A percentile compares a stretch with the other conserved stretches of the same genome.
These are phyloP conservation scores for Acacia pycnantha DNA, from an alignment of 331 rosid species.

Conservation along the genomic window DNA sequence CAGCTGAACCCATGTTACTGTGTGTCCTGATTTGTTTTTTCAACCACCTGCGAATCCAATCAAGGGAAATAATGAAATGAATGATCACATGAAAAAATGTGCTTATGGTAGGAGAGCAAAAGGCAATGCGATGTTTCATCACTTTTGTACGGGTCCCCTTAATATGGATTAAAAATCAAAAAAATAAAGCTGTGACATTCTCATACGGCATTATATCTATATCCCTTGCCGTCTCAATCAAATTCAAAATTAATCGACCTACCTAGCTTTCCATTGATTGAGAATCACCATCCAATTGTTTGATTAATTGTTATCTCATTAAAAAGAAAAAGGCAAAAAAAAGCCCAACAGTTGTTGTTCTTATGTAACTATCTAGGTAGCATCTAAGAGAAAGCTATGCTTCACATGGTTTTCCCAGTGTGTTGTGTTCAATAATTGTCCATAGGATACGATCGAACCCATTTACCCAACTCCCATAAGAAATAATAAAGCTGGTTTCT, in stretches of 20 bases:
- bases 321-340: neutral
- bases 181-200: neutral
- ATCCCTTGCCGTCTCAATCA: constrained; percentile 13
- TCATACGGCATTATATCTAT: neutral
- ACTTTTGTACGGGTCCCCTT: neutral
- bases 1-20: neutral
- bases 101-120: neutral
- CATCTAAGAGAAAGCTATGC: constrained; percentile 24
- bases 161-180: neutral
- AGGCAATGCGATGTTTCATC: neutral
- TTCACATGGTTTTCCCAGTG: neutral
- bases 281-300: constrained; percentile 13
- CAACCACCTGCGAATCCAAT: neutral
- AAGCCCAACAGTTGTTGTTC: neutral
- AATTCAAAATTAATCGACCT: neutral
- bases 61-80: neutral
- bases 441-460: neutral
- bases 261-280: neutral
- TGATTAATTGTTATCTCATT: neutral
- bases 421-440: neutral
- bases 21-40: neutral
- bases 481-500: constrained; percentile 2
- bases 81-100: constrained; percentile 15
- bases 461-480: neutral
- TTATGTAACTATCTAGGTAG: constrained; percentile 8